Base-by-base conservation (phyloP, 2,329 filamentous ascomycete species). In the Talaromyces sp. region DNA sequence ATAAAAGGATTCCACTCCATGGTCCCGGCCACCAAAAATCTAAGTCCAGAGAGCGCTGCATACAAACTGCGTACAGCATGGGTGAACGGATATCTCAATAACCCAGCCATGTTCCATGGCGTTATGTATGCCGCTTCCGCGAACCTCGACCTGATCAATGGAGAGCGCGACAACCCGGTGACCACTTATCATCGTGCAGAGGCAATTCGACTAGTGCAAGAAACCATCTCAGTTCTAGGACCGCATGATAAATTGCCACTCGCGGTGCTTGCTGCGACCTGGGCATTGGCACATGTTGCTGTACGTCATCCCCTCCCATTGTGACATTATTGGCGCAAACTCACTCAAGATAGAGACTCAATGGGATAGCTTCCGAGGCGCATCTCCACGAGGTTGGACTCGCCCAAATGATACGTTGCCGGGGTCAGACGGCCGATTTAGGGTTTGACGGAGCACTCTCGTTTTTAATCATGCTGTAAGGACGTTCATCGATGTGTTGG, bases 241-340 rank as follows among this genome's bases (percentile, higher is more conserved):
- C 29, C 61, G 25, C 36, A 63, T 58, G 38, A 47, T 19, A n/a
- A 58, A 1, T 34, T 58, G 51, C 61, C 61, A 49, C 38, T 45
- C n/a, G 43, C 36, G 49, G 51, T 58, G n/a, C 61, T 63, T 49
- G 61, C 61, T 31, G 53, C 61, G 40, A 63, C 61, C 10, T 58
- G 53, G 61, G 61, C 61, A 49, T 36, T 63, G 13, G 61, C 36
- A 47, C 61, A 63, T 58, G 51, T 58, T 58, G 61, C 61, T 58
- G 61, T 63, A 47, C 13, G 61, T 34, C 19, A 19, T n/a, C 6
- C 27, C 8, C 15, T 17, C 19, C 10, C 29, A 17, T 45, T 15
- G 22, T 5, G 13, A 36, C 19, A 3, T 49, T 31, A 31, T 15
- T 22, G 54, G 25, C 29, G 3, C 5, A 47, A 63, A 25, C 61